Conservation (phyloP, 1,284 basidiomycete species). For the Leucocoprinus gongylophorus region DNA sequence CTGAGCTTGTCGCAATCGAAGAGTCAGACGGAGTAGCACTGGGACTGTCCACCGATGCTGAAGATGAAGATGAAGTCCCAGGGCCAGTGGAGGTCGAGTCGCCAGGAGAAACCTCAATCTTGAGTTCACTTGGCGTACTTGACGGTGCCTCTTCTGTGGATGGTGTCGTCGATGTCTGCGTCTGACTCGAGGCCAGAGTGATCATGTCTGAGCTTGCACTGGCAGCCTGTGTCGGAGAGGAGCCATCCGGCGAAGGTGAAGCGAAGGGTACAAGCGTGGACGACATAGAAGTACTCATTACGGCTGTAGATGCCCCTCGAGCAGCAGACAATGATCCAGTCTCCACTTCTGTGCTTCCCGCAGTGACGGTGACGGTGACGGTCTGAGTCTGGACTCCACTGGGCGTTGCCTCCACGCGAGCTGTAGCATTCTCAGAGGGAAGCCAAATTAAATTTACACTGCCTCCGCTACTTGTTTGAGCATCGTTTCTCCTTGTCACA, state of each 20-base stretch:
- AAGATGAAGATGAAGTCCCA: background rate
- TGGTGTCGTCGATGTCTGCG: background rate
- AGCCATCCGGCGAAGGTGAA: background rate
- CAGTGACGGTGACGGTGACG: constrained; percentile 7
- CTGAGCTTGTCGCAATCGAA: background rate
- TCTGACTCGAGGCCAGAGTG: background rate
- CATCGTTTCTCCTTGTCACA: background rate
- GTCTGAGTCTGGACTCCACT: background rate
- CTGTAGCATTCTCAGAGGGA: background rate
- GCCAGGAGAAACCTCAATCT: constrained; percentile 2
- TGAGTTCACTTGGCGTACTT: background rate
- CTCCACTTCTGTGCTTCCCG: too few species aligned
- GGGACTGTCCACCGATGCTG: background rate
- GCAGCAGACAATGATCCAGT: background rate
- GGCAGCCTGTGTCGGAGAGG: background rate
- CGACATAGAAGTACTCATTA: background rate
- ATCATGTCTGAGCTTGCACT: background rate
- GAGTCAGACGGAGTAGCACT: background rate
- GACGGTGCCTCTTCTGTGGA: background rate
- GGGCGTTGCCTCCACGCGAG: background rate
- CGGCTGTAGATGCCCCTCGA: background rate
- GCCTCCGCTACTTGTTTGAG: background rate
- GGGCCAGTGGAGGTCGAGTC: background rate
- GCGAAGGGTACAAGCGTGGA: background rate
- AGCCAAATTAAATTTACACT: constrained; percentile 3